These are phyloP conservation scores for Dillenia turbinata DNA, from an alignment of 164 flowering plant genomes.

Conservation along the genomic window DNA sequence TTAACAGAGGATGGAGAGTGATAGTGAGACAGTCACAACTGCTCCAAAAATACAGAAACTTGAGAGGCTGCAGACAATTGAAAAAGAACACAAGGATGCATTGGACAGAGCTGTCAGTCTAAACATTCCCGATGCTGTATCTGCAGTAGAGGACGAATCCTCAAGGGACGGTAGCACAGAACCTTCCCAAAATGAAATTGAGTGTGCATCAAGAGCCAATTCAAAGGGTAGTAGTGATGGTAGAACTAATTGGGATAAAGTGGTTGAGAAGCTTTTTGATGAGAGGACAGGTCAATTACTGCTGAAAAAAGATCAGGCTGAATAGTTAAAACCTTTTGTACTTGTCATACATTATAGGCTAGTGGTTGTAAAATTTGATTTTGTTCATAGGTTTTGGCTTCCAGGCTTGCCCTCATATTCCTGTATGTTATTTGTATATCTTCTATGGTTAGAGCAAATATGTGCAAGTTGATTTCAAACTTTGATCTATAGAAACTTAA, in stretches of 20 bases:
- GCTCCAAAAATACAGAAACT: conserved; percentile 58
- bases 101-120: conserved; percentile 81
- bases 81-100: conserved; percentile 87
- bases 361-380: no score
- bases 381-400: no score
- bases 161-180: conserved; percentile 13
- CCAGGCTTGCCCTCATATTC: no score
- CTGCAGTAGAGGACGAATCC: conserved; percentile 21
- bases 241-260: conserved; percentile 58
- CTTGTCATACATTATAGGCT: background rate
- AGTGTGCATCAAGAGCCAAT: conserved; percentile 11
- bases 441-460: no score
- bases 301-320: conserved; percentile 26
- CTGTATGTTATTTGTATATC: no score
- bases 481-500: no score
- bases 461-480: no score
- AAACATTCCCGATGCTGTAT: conserved; percentile 73
- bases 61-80: conserved; percentile 59
- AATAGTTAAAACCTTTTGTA: background rate
- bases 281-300: conserved; percentile 34
- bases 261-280: conserved; percentile 56
- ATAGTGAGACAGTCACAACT: conserved; percentile 31
- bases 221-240: conserved; percentile 14
- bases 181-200: conserved; percentile 10
- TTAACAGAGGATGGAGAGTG: conserved; percentile 48